phyloP scores from a whole-genome alignment of 352 stramenopile genomes.

The Globisporangium splendens region DNA sequence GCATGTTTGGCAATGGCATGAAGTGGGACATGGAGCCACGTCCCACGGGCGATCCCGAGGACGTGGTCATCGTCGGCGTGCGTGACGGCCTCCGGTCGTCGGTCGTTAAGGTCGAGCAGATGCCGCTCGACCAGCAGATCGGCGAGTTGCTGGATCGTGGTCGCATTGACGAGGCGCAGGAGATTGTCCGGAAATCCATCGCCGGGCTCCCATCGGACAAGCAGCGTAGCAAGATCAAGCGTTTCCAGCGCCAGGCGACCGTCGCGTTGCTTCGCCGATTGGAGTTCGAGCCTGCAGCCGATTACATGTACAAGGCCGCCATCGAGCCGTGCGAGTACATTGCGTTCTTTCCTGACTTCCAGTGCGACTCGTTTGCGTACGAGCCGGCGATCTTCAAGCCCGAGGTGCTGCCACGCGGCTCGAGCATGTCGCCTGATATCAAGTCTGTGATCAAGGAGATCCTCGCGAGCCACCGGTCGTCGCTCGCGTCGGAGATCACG shows the following conservation, averaged over 20 bases:
- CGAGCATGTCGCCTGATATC: slow-evolving; percentile 72
- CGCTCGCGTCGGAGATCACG: slow-evolving; percentile 60
- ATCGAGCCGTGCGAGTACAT: slow-evolving; percentile 86
- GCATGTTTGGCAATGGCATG: slow-evolving; percentile 89
- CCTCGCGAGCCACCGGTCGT: slow-evolving; percentile 37
- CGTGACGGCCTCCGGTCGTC: slow-evolving; percentile 68
- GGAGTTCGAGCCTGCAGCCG: slow-evolving; percentile 71
- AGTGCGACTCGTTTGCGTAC: slow-evolving; percentile 81
- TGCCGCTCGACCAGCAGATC: slow-evolving; percentile 82
- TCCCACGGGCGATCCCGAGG: slow-evolving; percentile 64
- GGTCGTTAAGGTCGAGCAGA: slow-evolving; percentile 84
- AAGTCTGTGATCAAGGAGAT: slow-evolving; percentile 74
- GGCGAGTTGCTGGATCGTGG: slow-evolving; percentile 81
- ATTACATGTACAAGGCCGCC: slow-evolving; percentile 85
- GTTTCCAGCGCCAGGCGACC: slow-evolving; percentile 82
- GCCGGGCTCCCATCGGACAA: slow-evolving; percentile 69
- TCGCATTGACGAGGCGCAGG: slow-evolving; percentile 81
- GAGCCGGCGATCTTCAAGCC: slow-evolving; percentile 80
- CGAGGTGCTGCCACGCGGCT: slow-evolving; percentile 75
- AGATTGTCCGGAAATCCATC: slow-evolving; percentile 83
- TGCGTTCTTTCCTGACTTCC: slow-evolving; percentile 81
- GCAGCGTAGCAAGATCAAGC: slow-evolving; percentile 86
- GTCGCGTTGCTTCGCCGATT: slow-evolving; percentile 73
- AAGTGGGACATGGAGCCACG: slow-evolving; percentile 89
- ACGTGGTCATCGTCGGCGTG: slow-evolving; percentile 74